A percentile compares a stretch with the other conserved stretches of the same genome.
phyloP scores from a whole-genome alignment of 1,284 basidiomycete species.

The Exobasidium rhododendri region DNA sequence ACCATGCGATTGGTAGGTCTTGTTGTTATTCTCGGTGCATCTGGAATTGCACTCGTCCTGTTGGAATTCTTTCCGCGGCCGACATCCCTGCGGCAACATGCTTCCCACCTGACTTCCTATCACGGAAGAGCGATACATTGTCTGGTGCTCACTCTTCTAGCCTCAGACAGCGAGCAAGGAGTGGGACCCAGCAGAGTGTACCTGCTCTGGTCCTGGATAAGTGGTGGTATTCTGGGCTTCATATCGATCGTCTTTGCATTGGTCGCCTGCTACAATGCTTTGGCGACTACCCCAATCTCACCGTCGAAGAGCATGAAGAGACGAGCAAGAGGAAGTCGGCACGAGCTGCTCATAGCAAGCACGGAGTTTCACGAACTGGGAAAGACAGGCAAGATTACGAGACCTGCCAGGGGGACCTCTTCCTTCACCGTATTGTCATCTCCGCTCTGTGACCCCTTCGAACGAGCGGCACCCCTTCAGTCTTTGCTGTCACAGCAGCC shows the following conservation, averaged over 20 bases:
- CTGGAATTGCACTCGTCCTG: background rate
- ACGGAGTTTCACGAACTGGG: background rate
- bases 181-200: background rate
- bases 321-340: background rate
- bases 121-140: background rate
- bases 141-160: background rate
- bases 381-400: background rate
- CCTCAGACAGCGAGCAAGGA: background rate
- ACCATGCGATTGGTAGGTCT: background rate
- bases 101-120: conserved; percentile 2
- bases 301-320: background rate
- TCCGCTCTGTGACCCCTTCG: no score
- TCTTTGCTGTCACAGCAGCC: no score
- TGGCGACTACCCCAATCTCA: background rate
- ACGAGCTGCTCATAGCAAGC: background rate
- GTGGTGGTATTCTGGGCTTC: background rate
- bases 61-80: background rate
- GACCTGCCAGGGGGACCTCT: no score
- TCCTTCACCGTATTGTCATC: no score
- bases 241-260: background rate
- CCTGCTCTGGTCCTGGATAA: background rate
- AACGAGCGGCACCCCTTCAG: no score
- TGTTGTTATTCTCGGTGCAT: background rate
- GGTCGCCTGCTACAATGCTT: background rate
- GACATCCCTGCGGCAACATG: background rate